These are phyloP conservation scores for Clonostachys rosea DNA, from an alignment of 2,329 filamentous ascomycete genomes.

Conservation along the genomic window DNA sequence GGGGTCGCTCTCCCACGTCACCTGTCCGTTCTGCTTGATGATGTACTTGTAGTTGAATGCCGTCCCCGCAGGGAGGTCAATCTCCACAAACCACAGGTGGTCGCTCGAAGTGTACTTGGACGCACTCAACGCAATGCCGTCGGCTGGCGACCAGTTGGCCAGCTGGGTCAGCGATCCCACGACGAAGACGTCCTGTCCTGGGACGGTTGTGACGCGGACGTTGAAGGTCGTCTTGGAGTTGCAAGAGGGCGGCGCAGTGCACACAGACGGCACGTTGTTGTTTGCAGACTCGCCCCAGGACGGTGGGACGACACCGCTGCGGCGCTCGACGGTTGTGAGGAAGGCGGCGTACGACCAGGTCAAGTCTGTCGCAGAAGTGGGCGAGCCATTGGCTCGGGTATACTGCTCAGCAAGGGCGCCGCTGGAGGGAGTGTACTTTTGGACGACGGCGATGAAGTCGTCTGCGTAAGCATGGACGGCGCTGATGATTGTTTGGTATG, in stretches of 20 bases:
- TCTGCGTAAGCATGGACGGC: constrained; percentile 56
- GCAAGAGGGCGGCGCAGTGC: constrained; percentile 13
- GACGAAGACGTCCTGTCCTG: constrained; percentile 62
- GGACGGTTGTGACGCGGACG: constrained; percentile 49
- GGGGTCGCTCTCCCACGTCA: constrained; percentile 62
- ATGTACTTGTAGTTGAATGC: constrained; percentile 67
- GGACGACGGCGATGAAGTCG: constrained; percentile 57
- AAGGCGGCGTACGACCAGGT: constrained; percentile 74
- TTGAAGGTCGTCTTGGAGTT: constrained; percentile 50
- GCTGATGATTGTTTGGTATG: constrained; percentile 49
- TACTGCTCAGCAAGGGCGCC: constrained; percentile 69
- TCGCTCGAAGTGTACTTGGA: constrained; percentile 52
- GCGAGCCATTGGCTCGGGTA: constrained; percentile 43
- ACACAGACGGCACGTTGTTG: not conserved
- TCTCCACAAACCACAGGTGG: constrained; percentile 55
- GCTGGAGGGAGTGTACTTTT: constrained; percentile 54
- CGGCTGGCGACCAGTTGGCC: constrained; percentile 55
- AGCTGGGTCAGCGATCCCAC: constrained; percentile 54
- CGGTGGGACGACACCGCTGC: constrained; percentile 47
- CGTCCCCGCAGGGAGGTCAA: constrained; percentile 52
- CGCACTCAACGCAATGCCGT: constrained; percentile 53
- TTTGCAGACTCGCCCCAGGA: constrained; percentile 39
- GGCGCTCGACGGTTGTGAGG: constrained; percentile 55
- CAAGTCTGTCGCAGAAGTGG: constrained; percentile 60
- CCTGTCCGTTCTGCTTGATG: constrained; percentile 47